phyloP scores from a whole-genome alignment of 768 basidiomycete species.

The Cantharellus cinnabarinus region DNA sequence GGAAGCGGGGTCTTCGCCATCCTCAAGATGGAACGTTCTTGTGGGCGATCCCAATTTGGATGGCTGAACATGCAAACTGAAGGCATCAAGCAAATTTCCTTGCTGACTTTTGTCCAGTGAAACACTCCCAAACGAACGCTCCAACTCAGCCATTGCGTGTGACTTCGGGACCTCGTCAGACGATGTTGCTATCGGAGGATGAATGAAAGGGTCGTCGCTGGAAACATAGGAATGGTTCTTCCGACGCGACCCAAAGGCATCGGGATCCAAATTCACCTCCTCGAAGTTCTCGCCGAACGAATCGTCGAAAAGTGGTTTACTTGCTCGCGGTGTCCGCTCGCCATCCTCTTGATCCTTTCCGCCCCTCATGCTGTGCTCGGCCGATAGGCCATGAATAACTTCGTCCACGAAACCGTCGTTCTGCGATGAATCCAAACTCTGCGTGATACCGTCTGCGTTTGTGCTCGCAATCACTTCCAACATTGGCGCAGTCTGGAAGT shows the following conservation, averaged over 20 bases:
- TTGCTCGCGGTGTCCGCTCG: neutral
- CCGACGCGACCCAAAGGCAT: neutral
- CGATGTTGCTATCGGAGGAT: neutral
- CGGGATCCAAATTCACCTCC: slow-evolving; percentile 15
- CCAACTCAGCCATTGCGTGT: neutral
- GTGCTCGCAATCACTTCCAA: slow-evolving; percentile 1
- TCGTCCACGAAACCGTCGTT: slow-evolving; percentile 3
- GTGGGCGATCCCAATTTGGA: too few relatives aligned
- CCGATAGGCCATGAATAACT: neutral
- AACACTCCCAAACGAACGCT: neutral
- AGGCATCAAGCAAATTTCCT: neutral
- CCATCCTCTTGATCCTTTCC: neutral
- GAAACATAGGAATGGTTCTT: neutral
- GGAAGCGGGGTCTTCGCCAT: neutral
- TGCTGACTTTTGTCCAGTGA: neutral
- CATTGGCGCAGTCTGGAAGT: slow-evolving; percentile 38
- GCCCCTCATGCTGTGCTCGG: neutral
- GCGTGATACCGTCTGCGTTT: slow-evolving; percentile 33
- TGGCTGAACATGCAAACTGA: neutral
- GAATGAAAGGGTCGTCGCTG: too few relatives aligned
- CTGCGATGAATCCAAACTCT: slow-evolving; percentile 19
- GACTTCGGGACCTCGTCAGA: neutral
- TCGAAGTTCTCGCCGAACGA: slow-evolving; percentile 12
- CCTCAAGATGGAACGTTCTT: neutral
- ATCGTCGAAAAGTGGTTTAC: neutral